Conservation (phyloP, 2,329 filamentous ascomycete species). For the Ophiocordyceps australis region DNA sequence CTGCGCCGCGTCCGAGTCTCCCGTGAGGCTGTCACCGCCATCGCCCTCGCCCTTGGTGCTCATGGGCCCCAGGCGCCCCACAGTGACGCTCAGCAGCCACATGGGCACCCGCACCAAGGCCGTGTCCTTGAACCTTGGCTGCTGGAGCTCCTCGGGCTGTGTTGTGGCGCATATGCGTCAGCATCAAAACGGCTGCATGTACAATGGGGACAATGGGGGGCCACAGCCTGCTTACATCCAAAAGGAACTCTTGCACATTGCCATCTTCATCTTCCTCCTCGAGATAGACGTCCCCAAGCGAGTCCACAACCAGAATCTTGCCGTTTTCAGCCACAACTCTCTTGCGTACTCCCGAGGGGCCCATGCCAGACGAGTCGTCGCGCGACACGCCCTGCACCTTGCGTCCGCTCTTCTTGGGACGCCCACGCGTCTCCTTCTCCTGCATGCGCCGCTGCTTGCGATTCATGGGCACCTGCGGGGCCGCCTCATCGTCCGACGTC, state of each 20-base stretch:
- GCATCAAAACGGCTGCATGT: neutral
- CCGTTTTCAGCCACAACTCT: constrained; percentile 86
- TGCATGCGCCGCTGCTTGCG: constrained; percentile 31
- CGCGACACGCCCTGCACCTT: constrained; percentile 14
- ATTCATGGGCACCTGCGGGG: constrained; percentile 48
- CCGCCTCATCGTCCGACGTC: constrained; percentile 27
- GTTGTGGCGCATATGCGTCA: constrained; percentile 5
- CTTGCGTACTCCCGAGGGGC: constrained; percentile 61
- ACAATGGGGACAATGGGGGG: neutral
- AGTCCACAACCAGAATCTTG: constrained; percentile 86
- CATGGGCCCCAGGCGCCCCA: constrained; percentile 29
- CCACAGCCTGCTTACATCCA: constrained; percentile 51
- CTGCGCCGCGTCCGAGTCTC: constrained; percentile 30
- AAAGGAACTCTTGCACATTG: constrained; percentile 61
- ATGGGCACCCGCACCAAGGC: constrained; percentile 63
- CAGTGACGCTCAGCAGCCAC: constrained; percentile 45
- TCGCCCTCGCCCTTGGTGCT: constrained; percentile 16
- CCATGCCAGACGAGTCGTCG: constrained; percentile 31
- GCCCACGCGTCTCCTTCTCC: constrained; percentile 22
- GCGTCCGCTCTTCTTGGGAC: constrained; percentile 20
- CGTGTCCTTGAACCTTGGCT: constrained; percentile 66
- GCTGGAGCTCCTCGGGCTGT: constrained; percentile 60
- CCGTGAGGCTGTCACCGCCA: constrained; percentile 17
- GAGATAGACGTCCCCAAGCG: constrained; percentile 81
- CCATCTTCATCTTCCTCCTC: constrained; percentile 84